Conservation (phyloP, 306 rosid species). For the Cucumis sativus region Cucumber_9930_V3 NC_026658.2:25892001-25892500, state of each 20-base stretch:
- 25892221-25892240: conserved; percentile 68
- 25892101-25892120: not conserved
- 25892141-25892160: not conserved
- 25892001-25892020: conserved; percentile 21
- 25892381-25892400: not conserved
- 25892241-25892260: conserved; percentile 41
- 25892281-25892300: not conserved
- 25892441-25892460: not conserved
- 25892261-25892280: conserved; percentile 42
- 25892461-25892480: not conserved
- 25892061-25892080: conserved; percentile 2
- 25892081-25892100: not conserved
- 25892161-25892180: not conserved
- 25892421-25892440: not conserved
- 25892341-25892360: not conserved
- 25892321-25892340: not conserved
- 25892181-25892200: not conserved
- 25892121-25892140: not conserved
- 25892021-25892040: not conserved
- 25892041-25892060: not conserved
- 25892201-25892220: conserved; percentile 72
- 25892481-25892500: conserved; percentile 50
- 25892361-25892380: not conserved
- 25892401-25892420: not conserved
- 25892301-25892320: no score